Evolutionary conservation across 371 early-diverging fungal genomes (phyloP).

Genomic region (Zopfochytrium polystomum): DNA sequence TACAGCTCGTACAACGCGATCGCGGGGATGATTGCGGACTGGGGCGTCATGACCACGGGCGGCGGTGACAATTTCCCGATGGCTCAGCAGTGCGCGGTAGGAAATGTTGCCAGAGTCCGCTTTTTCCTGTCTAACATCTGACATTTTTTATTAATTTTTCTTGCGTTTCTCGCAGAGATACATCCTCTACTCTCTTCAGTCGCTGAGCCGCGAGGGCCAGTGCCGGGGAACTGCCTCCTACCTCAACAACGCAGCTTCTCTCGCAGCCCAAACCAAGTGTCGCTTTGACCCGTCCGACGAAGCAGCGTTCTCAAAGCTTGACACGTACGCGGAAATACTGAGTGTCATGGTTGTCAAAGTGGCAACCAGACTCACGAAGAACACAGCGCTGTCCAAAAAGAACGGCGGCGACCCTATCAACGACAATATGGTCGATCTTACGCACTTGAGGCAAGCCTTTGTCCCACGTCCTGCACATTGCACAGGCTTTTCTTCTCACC

Average conservation of each 20-base stretch:
- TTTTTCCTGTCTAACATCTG: constrained; percentile 2
- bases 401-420: constrained; percentile 40
- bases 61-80: constrained; percentile 70
- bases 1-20: too few relatives aligned
- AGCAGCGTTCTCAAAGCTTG: background rate
- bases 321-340: background rate
- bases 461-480: background rate
- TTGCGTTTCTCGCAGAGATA: constrained; percentile 41
- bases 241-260: background rate
- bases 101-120: constrained; percentile 6
- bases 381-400: background rate
- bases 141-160: constrained; percentile 18
- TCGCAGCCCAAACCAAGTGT: background rate
- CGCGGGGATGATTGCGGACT: constrained; percentile 60
- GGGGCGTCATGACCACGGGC: constrained; percentile 69
- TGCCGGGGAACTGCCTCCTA: too few relatives aligned
- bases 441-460: constrained; percentile 40
- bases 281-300: too few relatives aligned
- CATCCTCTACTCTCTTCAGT: constrained; percentile 24
- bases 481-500: background rate
- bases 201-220: too few relatives aligned
- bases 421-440: constrained; percentile 36
- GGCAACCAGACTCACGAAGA: background rate
- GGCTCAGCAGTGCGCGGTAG: constrained; percentile 60
- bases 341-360: constrained; percentile 9